phyloP scores from a whole-genome alignment of 164 flowering plant species.

The Chloranthus sessilifolius region DNA sequence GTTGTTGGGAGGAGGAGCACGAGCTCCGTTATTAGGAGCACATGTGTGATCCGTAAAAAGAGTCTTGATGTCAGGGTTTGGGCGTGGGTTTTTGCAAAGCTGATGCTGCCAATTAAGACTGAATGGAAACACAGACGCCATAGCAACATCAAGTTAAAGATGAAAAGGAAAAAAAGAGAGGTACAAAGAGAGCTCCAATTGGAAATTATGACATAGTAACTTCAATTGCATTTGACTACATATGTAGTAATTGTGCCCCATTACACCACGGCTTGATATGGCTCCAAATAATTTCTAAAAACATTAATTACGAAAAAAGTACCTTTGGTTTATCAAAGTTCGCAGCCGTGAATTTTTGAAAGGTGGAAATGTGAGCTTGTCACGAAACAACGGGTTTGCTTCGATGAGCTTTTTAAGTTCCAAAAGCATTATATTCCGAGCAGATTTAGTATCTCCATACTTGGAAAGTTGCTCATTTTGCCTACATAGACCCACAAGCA shows the following conservation, averaged over 20 bases:
- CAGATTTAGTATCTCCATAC: conserved; percentile 73
- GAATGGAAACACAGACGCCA: conserved; percentile 13
- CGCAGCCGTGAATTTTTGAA: conserved; percentile 50
- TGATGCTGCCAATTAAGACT: conserved; percentile 85
- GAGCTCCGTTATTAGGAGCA: conserved; percentile 44
- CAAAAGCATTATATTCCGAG: conserved; percentile 53
- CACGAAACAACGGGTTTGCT: conserved; percentile 68
- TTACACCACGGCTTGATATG: not conserved
- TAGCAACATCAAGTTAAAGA: not conserved
- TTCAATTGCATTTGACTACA: not conserved
- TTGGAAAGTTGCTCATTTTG: conserved; percentile 72
- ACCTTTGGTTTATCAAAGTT: conserved; percentile 70
- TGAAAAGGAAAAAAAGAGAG: not conserved
- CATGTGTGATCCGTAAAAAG: conserved; percentile 65
- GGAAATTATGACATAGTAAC: not conserved
- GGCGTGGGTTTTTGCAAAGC: conserved; percentile 65
- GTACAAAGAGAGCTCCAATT: too few relatives aligned
- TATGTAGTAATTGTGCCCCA: not conserved
- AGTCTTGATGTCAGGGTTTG: conserved; percentile 69
- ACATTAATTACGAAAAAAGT: not conserved
- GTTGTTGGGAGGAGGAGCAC: conserved; percentile 46
- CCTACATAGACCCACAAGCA: conserved; percentile 19
- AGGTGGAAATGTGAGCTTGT: conserved; percentile 51
- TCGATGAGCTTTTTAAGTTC: conserved; percentile 72
- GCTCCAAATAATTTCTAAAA: not conserved